These are phyloP conservation scores for Mortierella sp. DNA, from an alignment of 371 early-diverging fungal species.

Conservation along the genomic window DNA sequence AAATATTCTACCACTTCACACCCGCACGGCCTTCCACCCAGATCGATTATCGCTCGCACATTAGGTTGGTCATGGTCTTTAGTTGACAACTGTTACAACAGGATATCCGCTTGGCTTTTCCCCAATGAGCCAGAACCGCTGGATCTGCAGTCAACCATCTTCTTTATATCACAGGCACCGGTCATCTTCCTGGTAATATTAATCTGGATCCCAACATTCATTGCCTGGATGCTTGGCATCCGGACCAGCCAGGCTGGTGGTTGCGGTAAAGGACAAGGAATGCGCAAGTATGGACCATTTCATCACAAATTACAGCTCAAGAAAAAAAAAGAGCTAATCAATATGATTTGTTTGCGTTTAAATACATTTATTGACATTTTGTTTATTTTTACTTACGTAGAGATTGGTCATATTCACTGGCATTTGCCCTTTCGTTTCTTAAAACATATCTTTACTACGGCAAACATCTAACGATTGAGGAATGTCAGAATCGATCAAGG, in stretches of 20 bases:
- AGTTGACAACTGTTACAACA: conserved; percentile 12
- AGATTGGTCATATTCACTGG: conserved; percentile 27
- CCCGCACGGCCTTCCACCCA: neutral
- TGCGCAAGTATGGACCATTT: conserved; percentile 36
- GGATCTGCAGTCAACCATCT: conserved; percentile 33
- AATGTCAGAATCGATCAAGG: conserved; percentile 37
- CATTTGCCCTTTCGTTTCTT: conserved; percentile 40
- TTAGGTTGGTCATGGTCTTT: neutral
- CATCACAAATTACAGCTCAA: neutral
- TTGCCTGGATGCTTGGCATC: conserved; percentile 29
- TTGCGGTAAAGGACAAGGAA: conserved; percentile 24
- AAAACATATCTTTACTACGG: conserved; percentile 24
- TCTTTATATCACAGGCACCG: conserved; percentile 38
- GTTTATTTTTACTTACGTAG: conserved; percentile 5
- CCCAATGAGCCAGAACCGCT: conserved; percentile 45
- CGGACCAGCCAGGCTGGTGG: conserved; percentile 33
- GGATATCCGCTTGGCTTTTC: conserved; percentile 29
- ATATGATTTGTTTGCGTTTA: neutral
- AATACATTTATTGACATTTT: conserved; percentile 10
- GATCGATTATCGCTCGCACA: neutral
- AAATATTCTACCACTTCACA: neutral
- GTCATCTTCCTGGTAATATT: conserved; percentile 11
- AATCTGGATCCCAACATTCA: conserved; percentile 26
- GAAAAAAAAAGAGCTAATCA: neutral
- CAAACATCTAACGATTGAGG: conserved; percentile 32